Conservation (phyloP, 2,329 filamentous ascomycete genomes). For the Ascochyta clinopodiicola region DNA sequence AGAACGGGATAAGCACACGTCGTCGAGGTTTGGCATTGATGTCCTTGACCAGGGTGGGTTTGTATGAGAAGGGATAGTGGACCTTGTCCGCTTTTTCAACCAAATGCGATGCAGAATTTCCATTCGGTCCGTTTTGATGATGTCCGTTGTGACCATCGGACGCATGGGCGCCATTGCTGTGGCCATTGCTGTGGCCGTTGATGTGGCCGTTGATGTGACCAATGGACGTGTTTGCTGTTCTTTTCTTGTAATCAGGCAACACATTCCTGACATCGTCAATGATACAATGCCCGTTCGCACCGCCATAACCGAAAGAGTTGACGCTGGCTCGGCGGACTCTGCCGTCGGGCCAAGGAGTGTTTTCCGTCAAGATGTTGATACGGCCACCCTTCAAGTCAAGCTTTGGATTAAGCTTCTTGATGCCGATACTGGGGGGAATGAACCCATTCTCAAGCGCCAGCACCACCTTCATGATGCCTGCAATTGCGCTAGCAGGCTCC, state of each 20-base stretch:
- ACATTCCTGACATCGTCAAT: constrained; percentile 17
- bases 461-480: constrained; percentile 44
- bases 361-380: constrained; percentile 6
- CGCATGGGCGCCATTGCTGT: no score
- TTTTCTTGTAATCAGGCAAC: background rate
- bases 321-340: constrained; percentile 21
- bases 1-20: constrained; percentile 4
- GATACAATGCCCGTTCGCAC: constrained; percentile 33
- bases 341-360: constrained; percentile 17
- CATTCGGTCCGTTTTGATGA: no score
- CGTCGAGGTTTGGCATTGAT: background rate
- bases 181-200: no score
- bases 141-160: no score
- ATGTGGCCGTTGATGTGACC: no score
- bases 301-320: constrained; percentile 35
- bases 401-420: background rate
- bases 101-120: constrained; percentile 7
- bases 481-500: constrained; percentile 47
- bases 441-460: constrained; percentile 46
- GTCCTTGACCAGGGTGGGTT: constrained; percentile 1
- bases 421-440: constrained; percentile 30
- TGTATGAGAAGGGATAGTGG: background rate
- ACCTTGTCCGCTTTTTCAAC: no score
- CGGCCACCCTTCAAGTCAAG: background rate
- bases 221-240: background rate